Evolutionary conservation across 257 asterid species (phyloP), one percentile per base, ranked within the genome.

Genomic region (Solanum pinnatisectum): DNA sequence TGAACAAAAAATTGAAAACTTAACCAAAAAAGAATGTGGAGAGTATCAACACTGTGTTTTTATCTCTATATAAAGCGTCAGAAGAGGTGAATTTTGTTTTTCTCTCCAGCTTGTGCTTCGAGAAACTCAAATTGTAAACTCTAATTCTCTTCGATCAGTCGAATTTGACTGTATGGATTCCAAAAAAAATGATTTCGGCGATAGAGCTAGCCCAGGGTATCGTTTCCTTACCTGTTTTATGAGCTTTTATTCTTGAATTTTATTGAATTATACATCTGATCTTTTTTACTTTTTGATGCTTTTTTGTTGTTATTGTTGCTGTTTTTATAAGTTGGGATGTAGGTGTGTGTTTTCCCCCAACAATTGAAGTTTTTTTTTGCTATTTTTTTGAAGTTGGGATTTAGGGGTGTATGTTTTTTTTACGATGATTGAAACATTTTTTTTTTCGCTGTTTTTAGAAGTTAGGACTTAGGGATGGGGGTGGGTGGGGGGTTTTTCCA

Each of bases 161-260:
- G 0, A 4, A 44, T 3, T 44, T 4, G 52, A 44, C 16, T 12
- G 5, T 7, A 96, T 96, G 98, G 97, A 94, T 88, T 94, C 98
- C 87, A 92, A 86, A 93, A 94, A 92, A 87, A 87, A 94, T 10
- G 96, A 95, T 91, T 96, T 92, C 71, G 98, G 98, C 14, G 97
- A 96, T 85, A 97, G 98, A 85, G 98, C 98, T 86, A 96, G 98
- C 92, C 99, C 96, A 3, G 98, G 99, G 99, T 96, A 72, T 92
- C 59, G 15, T 84, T 12, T 71, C 67, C 71, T 52, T 65, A 15
- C 67, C 22, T 76, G 2, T 56, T 56, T 56, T 56, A 18, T 56
- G n/a, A 20, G 6, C 3, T 23, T n/a, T 63, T 63, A 23, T 23
- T 63, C 32, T 63, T 63, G 13, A 9, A 3, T 10, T 23, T 23